These are phyloP conservation scores for Asterophora parasitica DNA, from an alignment of 768 basidiomycete genomes.

Conservation along the genomic window DNA sequence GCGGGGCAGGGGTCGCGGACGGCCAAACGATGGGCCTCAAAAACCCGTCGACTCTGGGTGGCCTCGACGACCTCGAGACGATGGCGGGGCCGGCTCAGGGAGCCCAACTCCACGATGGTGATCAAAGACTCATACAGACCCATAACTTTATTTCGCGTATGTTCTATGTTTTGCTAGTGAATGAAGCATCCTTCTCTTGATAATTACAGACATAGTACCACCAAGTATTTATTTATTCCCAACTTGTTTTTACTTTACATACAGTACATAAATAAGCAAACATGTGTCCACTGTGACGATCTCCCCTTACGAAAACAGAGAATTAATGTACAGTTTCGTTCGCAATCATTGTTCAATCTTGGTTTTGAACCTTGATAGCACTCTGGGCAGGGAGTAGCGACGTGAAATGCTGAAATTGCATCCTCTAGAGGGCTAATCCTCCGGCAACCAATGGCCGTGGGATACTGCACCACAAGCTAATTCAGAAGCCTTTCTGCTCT, in stretches of 20 bases:
- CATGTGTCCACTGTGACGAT: background rate
- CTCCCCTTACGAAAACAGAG: background rate
- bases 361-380: constrained; percentile 66
- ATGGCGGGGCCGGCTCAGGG: constrained; percentile 20
- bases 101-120: constrained; percentile 14
- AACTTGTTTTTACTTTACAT: background rate
- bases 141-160: background rate
- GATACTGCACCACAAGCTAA: constrained; percentile 45
- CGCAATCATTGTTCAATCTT: constrained; percentile 31
- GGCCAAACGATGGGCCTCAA: constrained; percentile 25
- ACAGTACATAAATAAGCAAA: background rate
- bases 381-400: constrained; percentile 61
- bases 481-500: background rate
- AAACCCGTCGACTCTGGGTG: constrained; percentile 55
- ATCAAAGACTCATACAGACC: background rate
- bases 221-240: background rate
- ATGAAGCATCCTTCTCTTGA: no score
- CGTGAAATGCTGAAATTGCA: constrained; percentile 74
- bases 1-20: constrained; percentile 29
- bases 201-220: no score
- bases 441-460: constrained; percentile 82
- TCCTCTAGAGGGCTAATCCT: constrained; percentile 62
- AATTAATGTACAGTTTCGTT: background rate
- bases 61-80: constrained; percentile 42
- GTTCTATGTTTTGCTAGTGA: background rate